Percentiles rank a stretch among this genome's conserved stretches.
These are phyloP conservation scores for Coemansia sp. DNA, from an alignment of 371 early-diverging fungal species.

Conservation along the genomic window DNA sequence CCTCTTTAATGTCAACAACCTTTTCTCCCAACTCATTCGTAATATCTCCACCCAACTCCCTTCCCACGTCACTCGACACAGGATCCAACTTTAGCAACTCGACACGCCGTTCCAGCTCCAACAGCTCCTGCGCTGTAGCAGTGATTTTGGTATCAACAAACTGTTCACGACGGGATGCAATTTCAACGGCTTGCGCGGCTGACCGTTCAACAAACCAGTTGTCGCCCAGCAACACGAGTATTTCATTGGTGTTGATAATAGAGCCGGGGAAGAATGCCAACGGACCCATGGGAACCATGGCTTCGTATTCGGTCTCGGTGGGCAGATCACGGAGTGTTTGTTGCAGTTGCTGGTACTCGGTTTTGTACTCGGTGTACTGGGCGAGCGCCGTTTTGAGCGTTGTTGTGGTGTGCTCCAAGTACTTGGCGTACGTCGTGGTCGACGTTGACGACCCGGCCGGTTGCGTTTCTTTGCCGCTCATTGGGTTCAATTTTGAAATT, in stretches of 20 bases:
- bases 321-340: slow-evolving; percentile 57
- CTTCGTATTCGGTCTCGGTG: slow-evolving; percentile 54
- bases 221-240: slow-evolving; percentile 81
- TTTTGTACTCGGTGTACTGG: slow-evolving; percentile 56
- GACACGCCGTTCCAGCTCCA: slow-evolving; percentile 19
- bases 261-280: slow-evolving; percentile 89
- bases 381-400: slow-evolving; percentile 42
- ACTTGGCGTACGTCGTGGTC: slow-evolving; percentile 13
- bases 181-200: slow-evolving; percentile 70
- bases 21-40: slow-evolving; percentile 87
- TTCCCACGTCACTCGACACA: background rate
- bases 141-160: slow-evolving; percentile 66
- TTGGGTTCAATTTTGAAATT: background rate
- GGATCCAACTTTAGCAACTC: slow-evolving; percentile 1
- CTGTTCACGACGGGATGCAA: slow-evolving; percentile 68
- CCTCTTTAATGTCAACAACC: slow-evolving; percentile 84
- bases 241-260: slow-evolving; percentile 84
- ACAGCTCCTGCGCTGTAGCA: slow-evolving; percentile 13
- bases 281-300: slow-evolving; percentile 76
- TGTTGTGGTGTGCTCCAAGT: slow-evolving; percentile 7
- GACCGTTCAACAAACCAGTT: slow-evolving; percentile 89
- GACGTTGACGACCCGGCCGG: background rate
- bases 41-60: slow-evolving; percentile 18
- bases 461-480: background rate
- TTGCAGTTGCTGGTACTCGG: slow-evolving; percentile 61